A percentile compares a stretch with the other conserved stretches of the same genome.
Evolutionary conservation across 441 rosid genomes (phyloP).

Genomic region (Viola pubescens): DNA sequence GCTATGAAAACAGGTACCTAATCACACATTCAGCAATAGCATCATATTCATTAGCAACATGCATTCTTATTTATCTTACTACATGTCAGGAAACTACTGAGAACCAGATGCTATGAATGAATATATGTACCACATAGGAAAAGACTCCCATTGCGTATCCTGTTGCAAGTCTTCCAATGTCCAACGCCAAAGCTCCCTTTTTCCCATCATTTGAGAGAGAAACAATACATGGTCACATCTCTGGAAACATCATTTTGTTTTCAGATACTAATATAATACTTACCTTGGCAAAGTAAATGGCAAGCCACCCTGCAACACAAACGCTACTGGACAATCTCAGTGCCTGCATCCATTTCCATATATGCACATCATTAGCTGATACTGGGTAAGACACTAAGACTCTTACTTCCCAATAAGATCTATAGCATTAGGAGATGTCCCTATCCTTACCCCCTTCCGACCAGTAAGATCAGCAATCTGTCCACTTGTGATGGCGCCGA

Average conservation of each 20-base stretch:
- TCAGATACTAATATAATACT: constrained; percentile 11
- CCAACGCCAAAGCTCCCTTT: constrained; percentile 60
- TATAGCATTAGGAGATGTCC: not conserved
- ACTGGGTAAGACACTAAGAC: not conserved
- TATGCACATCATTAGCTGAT: constrained; percentile 13
- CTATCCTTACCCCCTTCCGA: constrained; percentile 61
- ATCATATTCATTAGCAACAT: not conserved
- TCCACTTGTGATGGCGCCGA: constrained; percentile 76
- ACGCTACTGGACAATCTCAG: constrained; percentile 64
- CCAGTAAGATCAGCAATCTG: not conserved
- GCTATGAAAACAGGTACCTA: constrained; percentile 79
- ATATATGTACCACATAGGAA: constrained; percentile 65
- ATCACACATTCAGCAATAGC: not conserved
- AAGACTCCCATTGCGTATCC: constrained; percentile 96
- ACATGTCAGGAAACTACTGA: not conserved
- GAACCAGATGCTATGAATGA: constrained; percentile 1
- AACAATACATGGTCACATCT: constrained; percentile 21
- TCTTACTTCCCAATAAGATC: constrained; percentile 1
- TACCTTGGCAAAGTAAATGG: constrained; percentile 89
- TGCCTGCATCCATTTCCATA: constrained; percentile 46
- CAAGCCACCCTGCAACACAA: constrained; percentile 36
- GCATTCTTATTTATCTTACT: not conserved
- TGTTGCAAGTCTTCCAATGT: constrained; percentile 76
- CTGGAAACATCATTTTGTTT: constrained; percentile 7
- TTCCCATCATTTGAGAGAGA: constrained; percentile 19